Evolutionary conservation across 106 monocot genomes (phyloP).

Genomic region (Acorus gramineus): DNA sequence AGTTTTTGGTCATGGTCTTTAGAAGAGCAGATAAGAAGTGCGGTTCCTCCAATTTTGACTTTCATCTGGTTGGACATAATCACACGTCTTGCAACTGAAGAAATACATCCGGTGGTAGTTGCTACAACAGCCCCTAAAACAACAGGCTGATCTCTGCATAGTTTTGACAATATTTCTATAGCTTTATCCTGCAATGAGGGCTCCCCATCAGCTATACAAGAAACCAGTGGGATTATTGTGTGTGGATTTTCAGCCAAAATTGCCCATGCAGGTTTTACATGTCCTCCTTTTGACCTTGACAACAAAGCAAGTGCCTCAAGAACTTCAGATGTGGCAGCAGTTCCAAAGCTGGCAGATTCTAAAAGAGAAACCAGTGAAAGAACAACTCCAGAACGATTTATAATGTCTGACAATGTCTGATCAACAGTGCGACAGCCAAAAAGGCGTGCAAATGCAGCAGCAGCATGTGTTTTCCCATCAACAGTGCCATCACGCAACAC

Average conservation of each 20-base stretch:
- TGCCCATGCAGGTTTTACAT: constrained; percentile 48
- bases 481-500: constrained; percentile 72
- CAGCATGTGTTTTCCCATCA: constrained; percentile 86
- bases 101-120: constrained; percentile 47
- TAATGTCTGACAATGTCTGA: constrained; percentile 34
- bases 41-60: constrained; percentile 73
- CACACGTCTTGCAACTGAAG: constrained; percentile 55
- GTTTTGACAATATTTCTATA: constrained; percentile 73
- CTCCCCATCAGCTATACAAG: constrained; percentile 62
- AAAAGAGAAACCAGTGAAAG: constrained; percentile 73
- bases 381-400: constrained; percentile 77
- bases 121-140: constrained; percentile 48
- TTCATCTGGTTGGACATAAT: constrained; percentile 47
- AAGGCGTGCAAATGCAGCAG: constrained; percentile 85
- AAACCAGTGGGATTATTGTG: constrained; percentile 57
- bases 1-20: constrained; percentile 42
- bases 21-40: constrained; percentile 81
- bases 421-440: constrained; percentile 44
- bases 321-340: constrained; percentile 77
- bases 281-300: constrained; percentile 41
- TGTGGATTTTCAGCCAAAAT: constrained; percentile 68
- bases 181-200: constrained; percentile 75
- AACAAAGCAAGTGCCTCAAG: constrained; percentile 74
- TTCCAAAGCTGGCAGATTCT: constrained; percentile 53
- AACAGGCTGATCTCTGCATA: constrained; percentile 54